These are phyloP conservation scores for Nematocida sp. DNA, from an alignment of 371 early-diverging fungal species.

Conservation along the genomic window DNA sequence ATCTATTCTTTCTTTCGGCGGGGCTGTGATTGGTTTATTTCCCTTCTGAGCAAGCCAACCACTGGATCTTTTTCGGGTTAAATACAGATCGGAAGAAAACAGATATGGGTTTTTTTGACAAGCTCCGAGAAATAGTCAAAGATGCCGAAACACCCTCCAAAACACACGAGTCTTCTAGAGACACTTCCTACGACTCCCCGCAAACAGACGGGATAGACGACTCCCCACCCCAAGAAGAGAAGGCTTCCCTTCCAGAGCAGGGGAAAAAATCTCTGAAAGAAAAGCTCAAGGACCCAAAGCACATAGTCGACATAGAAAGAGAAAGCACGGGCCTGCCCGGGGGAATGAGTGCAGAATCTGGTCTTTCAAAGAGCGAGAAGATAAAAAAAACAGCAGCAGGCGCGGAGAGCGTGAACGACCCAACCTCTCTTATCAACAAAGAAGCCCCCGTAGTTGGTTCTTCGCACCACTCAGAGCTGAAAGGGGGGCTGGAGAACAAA, in stretches of 20 bases:
- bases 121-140: too few relatives aligned
- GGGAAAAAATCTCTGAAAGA: background rate
- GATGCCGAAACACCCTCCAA: background rate
- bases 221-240: background rate
- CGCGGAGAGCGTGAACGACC: background rate
- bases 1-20: too few relatives aligned
- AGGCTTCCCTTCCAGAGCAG: too few relatives aligned
- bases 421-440: constrained; percentile 24
- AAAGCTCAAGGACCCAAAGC: background rate
- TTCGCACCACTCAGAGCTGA: background rate
- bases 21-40: too few relatives aligned
- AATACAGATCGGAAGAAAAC: too few relatives aligned
- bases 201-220: background rate
- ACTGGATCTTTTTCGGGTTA: too few relatives aligned
- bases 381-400: background rate
- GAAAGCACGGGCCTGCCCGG: constrained; percentile 8
- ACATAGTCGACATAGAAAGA: constrained; percentile 5
- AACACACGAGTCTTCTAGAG: background rate
- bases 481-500: constrained; percentile 47
- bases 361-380: background rate
- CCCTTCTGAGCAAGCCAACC: too few relatives aligned
- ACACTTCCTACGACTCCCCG: background rate
- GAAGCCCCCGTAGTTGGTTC: background rate
- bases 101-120: too few relatives aligned
- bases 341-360: background rate